A percentile compares a stretch with the other conserved stretches of the same genome.
phyloP scores from a whole-genome alignment of 257 asterid genomes.

The Cinchona pubescens region DNA sequence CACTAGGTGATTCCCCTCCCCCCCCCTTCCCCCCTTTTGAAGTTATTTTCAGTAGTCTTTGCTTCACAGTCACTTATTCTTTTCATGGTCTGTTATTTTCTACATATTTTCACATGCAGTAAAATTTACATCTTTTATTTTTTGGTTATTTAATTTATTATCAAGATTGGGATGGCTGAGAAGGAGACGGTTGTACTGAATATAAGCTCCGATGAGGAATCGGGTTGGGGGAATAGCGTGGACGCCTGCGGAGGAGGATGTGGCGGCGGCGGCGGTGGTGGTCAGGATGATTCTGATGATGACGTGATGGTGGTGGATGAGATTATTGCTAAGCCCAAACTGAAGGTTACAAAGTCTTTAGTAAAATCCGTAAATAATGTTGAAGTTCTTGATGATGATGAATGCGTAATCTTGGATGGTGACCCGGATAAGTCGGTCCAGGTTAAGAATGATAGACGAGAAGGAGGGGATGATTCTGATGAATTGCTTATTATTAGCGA shows the following conservation, averaged over 20 bases:
- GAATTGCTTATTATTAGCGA: constrained; percentile 64
- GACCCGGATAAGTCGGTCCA: constrained; percentile 54
- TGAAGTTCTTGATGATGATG: constrained; percentile 57
- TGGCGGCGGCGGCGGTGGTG: constrained; percentile 28
- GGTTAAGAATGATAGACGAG: constrained; percentile 24
- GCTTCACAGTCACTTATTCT: too few relatives aligned
- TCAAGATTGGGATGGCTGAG: constrained; percentile 39
- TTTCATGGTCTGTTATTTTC: too few relatives aligned
- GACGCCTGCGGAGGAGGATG: constrained; percentile 1
- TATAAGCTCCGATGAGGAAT: constrained; percentile 79
- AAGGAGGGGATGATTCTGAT: constrained; percentile 46
- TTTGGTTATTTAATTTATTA: too few relatives aligned
- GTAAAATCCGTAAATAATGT: constrained; percentile 10
- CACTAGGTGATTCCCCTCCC: too few relatives aligned
- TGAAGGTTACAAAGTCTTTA: constrained; percentile 19
- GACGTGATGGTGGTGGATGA: constrained; percentile 55
- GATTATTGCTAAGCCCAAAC: constrained; percentile 27
- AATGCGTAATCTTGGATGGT: constrained; percentile 71
- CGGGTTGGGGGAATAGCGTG: constrained; percentile 29
- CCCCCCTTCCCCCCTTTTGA: too few relatives aligned
- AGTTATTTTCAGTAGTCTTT: too few relatives aligned
- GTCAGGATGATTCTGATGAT: constrained; percentile 50
- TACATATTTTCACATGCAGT: too few relatives aligned
- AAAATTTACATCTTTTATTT: too few relatives aligned
- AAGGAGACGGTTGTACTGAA: constrained; percentile 38